Evolutionary conservation across 768 basidiomycete genomes (phyloP).

Genomic region (Psilocybe cyanescens): DNA sequence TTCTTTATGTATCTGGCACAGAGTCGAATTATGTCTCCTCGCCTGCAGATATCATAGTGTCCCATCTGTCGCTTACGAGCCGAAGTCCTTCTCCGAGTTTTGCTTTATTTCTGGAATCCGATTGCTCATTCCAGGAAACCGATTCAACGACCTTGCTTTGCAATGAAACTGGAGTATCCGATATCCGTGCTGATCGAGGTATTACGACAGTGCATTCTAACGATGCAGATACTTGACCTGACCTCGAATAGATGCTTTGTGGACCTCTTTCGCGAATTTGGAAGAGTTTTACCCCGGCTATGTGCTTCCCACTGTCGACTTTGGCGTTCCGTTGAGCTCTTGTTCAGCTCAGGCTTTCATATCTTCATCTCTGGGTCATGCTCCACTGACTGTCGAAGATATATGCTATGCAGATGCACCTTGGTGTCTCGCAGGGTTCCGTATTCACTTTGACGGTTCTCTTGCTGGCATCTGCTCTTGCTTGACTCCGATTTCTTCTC

Average conservation of each 20-base stretch:
- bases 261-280: not conserved
- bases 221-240: not conserved
- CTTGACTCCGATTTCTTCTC: not conserved
- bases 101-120: not conserved
- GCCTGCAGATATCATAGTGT: not conserved
- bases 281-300: not conserved
- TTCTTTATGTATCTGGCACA: no score
- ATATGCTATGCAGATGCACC: conserved; percentile 6
- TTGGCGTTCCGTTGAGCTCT: not conserved
- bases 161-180: not conserved
- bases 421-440: conserved; percentile 24
- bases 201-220: not conserved
- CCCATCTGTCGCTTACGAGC: no score
- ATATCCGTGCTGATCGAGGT: conserved; percentile 2
- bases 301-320: not conserved
- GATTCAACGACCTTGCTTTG: not conserved
- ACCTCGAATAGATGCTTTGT: not conserved
- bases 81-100: not conserved
- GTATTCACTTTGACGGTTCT: conserved; percentile 23
- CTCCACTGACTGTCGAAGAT: not conserved
- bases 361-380: not conserved
- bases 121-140: not conserved
- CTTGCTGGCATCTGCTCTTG: conserved; percentile 21
- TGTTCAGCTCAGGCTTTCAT: not conserved
- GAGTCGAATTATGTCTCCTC: not conserved